These are phyloP conservation scores for Ogataea zsoltii DNA, from an alignment of 805 yeast species.

Conservation along the genomic window DNA sequence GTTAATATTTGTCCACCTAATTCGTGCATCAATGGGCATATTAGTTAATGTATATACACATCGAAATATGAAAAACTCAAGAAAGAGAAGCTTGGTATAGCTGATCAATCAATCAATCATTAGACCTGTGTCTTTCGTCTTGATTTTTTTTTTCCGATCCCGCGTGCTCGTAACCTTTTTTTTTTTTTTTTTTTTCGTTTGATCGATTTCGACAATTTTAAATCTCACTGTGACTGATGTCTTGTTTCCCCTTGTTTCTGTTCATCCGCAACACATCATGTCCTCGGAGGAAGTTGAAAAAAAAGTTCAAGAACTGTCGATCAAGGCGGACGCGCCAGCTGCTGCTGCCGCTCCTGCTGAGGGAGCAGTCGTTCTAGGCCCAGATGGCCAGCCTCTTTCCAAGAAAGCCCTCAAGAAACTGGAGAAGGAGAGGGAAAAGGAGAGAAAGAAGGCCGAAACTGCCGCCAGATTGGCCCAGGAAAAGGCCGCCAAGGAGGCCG, in stretches of 20 bases:
- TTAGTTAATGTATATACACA: too few relatives aligned
- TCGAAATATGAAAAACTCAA: too few relatives aligned
- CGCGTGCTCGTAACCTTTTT: conserved; percentile 5
- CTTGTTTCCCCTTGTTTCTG: background rate
- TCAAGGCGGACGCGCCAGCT: conserved; percentile 17
- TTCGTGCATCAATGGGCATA: background rate
- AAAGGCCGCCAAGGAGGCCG: conserved; percentile 72
- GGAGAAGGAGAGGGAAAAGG: conserved; percentile 91
- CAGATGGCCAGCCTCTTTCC: conserved; percentile 82
- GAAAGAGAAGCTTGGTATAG: too few relatives aligned
- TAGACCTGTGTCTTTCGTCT: too few relatives aligned
- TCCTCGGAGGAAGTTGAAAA: conserved; percentile 30
- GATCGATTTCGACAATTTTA: background rate
- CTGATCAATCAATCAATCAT: too few relatives aligned
- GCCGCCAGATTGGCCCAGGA: conserved; percentile 87
- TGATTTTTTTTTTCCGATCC: too few relatives aligned
- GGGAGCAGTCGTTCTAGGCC: conserved; percentile 32
- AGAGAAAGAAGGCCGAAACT: conserved; percentile 86
- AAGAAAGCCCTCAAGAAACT: conserved; percentile 95
- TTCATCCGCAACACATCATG: conserved; percentile 19
- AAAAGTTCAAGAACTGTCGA: conserved; percentile 28
- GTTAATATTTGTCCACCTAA: background rate
- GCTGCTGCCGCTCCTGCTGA: conserved; percentile 17
- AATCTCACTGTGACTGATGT: background rate
- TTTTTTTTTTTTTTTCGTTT: background rate